Conservation (phyloP, 805 yeast species). For the Kuraishia cidri region DNA sequence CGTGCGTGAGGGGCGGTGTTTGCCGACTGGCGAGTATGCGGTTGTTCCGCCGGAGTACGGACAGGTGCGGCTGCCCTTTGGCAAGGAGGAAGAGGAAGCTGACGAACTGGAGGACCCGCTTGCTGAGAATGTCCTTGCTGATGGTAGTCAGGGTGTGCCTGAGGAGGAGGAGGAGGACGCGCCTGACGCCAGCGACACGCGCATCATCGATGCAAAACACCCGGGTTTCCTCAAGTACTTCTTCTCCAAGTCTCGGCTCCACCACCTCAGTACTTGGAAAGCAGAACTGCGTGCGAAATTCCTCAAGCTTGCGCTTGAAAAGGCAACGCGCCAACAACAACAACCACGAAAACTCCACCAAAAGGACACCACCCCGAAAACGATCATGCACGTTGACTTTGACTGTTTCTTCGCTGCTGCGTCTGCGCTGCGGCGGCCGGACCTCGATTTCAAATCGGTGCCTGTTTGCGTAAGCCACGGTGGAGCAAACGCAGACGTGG, state of each 20-base stretch:
- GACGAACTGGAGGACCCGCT: slow-evolving; percentile 3
- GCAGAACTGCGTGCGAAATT: slow-evolving; percentile 59
- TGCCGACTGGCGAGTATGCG: slow-evolving; percentile 68
- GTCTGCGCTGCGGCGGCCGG: slow-evolving; percentile 40
- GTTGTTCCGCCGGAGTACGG: slow-evolving; percentile 44
- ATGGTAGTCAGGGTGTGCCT: background rate
- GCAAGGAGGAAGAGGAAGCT: slow-evolving; percentile 3
- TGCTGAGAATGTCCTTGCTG: background rate
- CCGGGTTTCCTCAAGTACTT: slow-evolving; percentile 68
- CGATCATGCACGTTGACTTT: slow-evolving; percentile 78
- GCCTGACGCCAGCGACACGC: background rate
- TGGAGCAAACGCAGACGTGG: slow-evolving; percentile 62
- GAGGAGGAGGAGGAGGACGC: slow-evolving; percentile 4
- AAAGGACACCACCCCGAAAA: slow-evolving; percentile 7
- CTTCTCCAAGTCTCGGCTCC: slow-evolving; percentile 77
- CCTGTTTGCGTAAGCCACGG: slow-evolving; percentile 63
- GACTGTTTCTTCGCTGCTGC: slow-evolving; percentile 93
- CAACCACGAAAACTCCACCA: background rate
- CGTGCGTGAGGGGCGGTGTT: slow-evolving; percentile 31
- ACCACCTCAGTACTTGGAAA: slow-evolving; percentile 85
- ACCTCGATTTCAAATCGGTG: slow-evolving; percentile 36
- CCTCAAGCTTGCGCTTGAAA: slow-evolving; percentile 31
- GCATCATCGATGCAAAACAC: slow-evolving; percentile 51
- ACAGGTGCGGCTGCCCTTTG: slow-evolving; percentile 32
- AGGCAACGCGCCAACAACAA: slow-evolving; percentile 6